Conservation (phyloP, 2,329 filamentous ascomycete species). For the Phyllosticta citrichinensis region DNA sequence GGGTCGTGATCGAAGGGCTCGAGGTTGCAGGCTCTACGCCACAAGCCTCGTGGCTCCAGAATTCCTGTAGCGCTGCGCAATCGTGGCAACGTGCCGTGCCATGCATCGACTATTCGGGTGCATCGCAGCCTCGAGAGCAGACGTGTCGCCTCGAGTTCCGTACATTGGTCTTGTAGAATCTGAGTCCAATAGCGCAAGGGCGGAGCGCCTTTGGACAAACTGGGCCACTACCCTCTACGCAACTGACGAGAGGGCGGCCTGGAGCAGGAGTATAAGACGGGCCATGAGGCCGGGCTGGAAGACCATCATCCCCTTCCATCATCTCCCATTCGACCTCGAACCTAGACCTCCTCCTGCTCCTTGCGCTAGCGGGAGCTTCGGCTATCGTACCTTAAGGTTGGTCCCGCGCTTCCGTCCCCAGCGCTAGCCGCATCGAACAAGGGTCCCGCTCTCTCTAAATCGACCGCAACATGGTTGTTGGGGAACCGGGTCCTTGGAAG, state of each 20-base stretch:
- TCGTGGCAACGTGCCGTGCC: conserved; percentile 10
- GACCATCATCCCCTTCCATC: not conserved
- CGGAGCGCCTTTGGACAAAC: conserved; percentile 3
- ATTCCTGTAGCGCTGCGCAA: conserved; percentile 9
- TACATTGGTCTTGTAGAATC: conserved; percentile 5
- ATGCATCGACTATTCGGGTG: conserved; percentile 10
- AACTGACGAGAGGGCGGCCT: conserved; percentile 1
- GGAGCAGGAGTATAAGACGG: not conserved
- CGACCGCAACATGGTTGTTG: not conserved
- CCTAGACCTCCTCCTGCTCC: not conserved
- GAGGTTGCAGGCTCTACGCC: conserved; percentile 11
- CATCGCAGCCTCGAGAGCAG: conserved; percentile 9
- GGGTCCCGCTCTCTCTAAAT: not conserved
- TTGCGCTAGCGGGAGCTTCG: conserved; percentile 2
- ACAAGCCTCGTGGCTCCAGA: conserved; percentile 9
- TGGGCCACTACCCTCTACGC: not conserved
- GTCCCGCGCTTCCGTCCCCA: conserved; percentile 9
- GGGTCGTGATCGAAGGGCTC: conserved; percentile 1
- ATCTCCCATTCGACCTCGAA: conserved; percentile 1
- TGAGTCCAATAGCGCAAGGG: conserved; percentile 12
- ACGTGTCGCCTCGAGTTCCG: conserved; percentile 10
- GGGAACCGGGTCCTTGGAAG: not conserved
- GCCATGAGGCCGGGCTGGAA: not conserved
- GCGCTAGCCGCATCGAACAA: not conserved
- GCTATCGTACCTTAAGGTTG: conserved; percentile 10